A percentile compares a stretch with the other conserved stretches of the same genome.
phyloP scores from a whole-genome alignment of 257 asterid species.

The Solanum raphanifolium region DNA sequence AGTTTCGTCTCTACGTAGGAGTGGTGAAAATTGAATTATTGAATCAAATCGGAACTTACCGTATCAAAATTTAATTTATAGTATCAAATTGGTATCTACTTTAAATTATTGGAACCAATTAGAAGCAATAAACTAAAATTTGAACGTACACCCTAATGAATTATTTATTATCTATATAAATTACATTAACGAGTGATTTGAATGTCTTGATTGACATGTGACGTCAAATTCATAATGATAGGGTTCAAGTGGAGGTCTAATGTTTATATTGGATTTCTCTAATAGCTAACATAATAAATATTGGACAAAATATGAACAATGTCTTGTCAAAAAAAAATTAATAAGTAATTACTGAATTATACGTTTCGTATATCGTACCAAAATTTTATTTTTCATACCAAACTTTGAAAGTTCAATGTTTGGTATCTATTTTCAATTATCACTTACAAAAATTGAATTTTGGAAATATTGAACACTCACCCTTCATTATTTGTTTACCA shows the following conservation, averaged over 20 bases:
- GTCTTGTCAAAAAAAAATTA: background rate
- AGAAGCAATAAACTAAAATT: background rate
- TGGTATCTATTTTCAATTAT: background rate
- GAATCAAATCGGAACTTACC: background rate
- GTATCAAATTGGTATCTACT: fast-evolving
- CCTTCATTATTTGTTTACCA: background rate
- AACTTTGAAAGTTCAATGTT: background rate
- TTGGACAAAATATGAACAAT: background rate
- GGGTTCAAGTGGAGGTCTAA: background rate
- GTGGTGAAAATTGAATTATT: background rate
- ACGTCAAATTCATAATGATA: background rate
- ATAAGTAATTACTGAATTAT: background rate
- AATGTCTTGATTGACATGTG: background rate
- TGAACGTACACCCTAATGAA: background rate
- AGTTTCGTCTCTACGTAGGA: background rate
- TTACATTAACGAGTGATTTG: background rate
- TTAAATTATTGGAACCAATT: background rate
- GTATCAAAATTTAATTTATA: background rate
- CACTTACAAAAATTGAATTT: background rate
- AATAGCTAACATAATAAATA: background rate
- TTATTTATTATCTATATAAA: background rate
- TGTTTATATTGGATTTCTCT: background rate
- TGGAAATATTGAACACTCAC: background rate
- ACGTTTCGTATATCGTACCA: background rate
- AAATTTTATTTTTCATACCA: background rate